Evolutionary conservation across 2,329 filamentous ascomycete species (phyloP).

Genomic region (Colletotrichum theobromicola): DNA sequence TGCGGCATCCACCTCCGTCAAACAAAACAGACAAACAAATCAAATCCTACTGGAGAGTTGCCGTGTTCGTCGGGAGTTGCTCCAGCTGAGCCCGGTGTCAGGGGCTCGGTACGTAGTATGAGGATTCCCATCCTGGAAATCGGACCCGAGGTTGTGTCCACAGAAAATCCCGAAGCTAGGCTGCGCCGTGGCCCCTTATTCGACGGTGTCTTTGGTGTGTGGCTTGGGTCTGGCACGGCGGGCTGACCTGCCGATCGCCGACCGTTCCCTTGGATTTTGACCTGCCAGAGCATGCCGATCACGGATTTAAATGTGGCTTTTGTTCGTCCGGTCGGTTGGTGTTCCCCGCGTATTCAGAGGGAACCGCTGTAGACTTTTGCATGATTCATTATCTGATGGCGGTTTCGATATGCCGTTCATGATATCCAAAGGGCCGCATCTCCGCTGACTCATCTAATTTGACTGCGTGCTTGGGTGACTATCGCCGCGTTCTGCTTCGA

Average conservation of each 20-base stretch:
- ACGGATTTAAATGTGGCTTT: not conserved
- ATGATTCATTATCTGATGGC: not conserved
- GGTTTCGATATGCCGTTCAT: not conserved
- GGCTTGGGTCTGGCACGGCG: not conserved
- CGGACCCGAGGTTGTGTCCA: not conserved
- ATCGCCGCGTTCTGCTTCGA: not conserved
- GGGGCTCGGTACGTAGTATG: not conserved
- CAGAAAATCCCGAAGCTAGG: not conserved
- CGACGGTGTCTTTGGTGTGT: not conserved
- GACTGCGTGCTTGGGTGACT: not conserved
- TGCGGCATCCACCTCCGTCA: not conserved
- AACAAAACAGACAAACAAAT: not conserved
- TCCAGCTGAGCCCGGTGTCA: not conserved
- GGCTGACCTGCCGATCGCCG: not conserved
- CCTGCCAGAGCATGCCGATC: not conserved
- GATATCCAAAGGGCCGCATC: not conserved
- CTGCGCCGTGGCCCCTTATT: not conserved
- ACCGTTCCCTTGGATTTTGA: not conserved
- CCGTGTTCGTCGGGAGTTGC: not conserved
- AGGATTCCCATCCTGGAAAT: not conserved
- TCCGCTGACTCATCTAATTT: not conserved
- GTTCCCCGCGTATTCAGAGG: not conserved
- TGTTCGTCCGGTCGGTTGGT: not conserved
- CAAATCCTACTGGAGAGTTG: not conserved
- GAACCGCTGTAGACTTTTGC: not conserved